Evolutionary conservation across 169 alveolate genomes (phyloP), one percentile per base, ranked within the genome.

Genomic region (Plasmodium vinckei): DNA sequence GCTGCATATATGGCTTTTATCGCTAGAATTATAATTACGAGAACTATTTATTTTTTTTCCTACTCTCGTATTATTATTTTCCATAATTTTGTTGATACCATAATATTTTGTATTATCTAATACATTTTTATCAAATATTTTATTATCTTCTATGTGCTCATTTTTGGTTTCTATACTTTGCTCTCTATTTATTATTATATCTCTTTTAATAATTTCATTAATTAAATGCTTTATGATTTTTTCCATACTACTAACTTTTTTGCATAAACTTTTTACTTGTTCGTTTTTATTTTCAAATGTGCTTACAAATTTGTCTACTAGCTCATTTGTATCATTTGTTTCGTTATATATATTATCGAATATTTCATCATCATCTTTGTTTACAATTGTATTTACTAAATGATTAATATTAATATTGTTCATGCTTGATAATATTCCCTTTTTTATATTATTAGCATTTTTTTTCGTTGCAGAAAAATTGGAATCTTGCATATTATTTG

Each of bases 201-300:
- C 91, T 44, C 86, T 68, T 63, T 59, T 69, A 39, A 57, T 25
- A 39, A 84, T 84, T 69, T 84, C 91, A 21, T 59, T 51, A 33
- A 84, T 69, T 46, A 84, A 84, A 60, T 84, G 73, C 59, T 84
- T 84, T 25, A 84, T 84, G 59, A 84, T 46, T 27, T 68, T 46
- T 39, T 84, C 91, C 91, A 84, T 84, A 54, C 91, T 84, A 15
- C 27, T 69, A 12, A 84, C 23, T 63, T 84, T 84, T 84, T 56
- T 84, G 21, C 42, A 23, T 42, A 84, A 84, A 59, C 70, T 84
- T 17, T 57, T 49, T 64, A 84, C n/a, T 53, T 84, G 65, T 12
- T 63, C 72, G 7, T 70, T 21, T 39, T 69, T 73, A 56, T 70
- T 69, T 44, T 84, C 87, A 3, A 27, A 69, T 51, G 70, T 59